Conservation (phyloP, 768 basidiomycete genomes). For the Termitomyces sp. region DNA sequence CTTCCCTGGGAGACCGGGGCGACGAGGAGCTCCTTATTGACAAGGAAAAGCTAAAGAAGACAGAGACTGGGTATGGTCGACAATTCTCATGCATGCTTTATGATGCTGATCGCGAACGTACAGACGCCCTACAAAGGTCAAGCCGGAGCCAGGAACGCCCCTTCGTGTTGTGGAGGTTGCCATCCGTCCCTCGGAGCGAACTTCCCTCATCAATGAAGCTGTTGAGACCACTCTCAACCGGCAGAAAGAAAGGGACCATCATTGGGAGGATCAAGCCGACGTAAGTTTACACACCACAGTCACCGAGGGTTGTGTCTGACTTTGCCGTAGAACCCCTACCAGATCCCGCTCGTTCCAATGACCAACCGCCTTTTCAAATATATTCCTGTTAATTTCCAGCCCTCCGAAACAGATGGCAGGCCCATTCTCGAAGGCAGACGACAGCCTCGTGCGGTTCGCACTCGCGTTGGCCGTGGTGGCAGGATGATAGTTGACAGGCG, state of each 20-base stretch:
- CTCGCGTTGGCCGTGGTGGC: conserved; percentile 83
- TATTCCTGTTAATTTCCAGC: conserved; percentile 39
- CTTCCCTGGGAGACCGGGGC: conserved; percentile 52
- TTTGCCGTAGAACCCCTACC: conserved; percentile 59
- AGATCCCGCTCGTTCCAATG: conserved; percentile 55
- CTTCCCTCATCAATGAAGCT: conserved; percentile 52
- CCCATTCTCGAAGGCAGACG: conserved; percentile 16
- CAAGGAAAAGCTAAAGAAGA: conserved; percentile 67
- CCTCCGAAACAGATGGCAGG: conserved; percentile 28
- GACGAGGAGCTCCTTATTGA: conserved; percentile 76
- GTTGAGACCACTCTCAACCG: conserved; percentile 59
- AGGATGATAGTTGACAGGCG: conserved; percentile 75
- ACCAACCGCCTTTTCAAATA: conserved; percentile 67
- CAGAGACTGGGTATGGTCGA: conserved; percentile 36
- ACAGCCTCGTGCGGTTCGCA: conserved; percentile 52
- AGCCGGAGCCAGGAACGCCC: conserved; percentile 42
- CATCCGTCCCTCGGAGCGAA: conserved; percentile 66
- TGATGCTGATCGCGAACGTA: conserved; percentile 19
- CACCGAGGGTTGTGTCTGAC: neutral
- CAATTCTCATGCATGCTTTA: neutral
- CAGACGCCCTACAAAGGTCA: conserved; percentile 53
- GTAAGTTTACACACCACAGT: conserved; percentile 35
- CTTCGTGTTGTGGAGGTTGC: conserved; percentile 42
- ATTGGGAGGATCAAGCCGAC: conserved; percentile 88
- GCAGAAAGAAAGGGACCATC: conserved; percentile 71